phyloP scores from a whole-genome alignment of 106 monocot species.

The Ottelia alismoides region DNA sequence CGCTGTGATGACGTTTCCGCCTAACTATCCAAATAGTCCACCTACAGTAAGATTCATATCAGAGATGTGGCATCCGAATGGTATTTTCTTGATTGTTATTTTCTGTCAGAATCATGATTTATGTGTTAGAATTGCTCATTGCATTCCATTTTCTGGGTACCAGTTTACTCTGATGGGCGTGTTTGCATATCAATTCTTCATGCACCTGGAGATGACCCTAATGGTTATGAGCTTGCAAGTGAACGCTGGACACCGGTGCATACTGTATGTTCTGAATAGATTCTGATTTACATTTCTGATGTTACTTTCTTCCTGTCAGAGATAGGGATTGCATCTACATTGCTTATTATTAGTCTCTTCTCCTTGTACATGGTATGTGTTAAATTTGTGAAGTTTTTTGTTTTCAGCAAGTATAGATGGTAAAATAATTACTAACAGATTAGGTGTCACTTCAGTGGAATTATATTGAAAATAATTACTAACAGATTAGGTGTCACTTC shows the following conservation, averaged over 20 bases:
- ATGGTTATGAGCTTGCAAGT: conserved; percentile 96
- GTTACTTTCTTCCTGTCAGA: too few species aligned
- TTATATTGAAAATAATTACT: too few species aligned
- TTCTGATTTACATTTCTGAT: too few species aligned
- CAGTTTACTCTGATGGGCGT: conserved; percentile 56
- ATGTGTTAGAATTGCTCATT: neutral
- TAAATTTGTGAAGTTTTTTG: too few species aligned
- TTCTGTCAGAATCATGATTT: neutral
- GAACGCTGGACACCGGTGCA: conserved; percentile 94
- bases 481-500: too few species aligned
- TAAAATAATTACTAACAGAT: too few species aligned
- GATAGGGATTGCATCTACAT: too few species aligned
- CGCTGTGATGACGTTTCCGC: conserved; percentile 18
- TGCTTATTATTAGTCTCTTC: too few species aligned
- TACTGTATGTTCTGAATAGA: conserved; percentile 36
- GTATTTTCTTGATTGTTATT: conserved; percentile 4
- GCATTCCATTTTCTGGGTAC: neutral
- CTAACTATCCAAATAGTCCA: conserved; percentile 13
- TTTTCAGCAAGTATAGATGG: too few species aligned
- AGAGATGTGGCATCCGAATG: conserved; percentile 24
- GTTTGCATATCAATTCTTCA: conserved; percentile 95
- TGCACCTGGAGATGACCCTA: conserved; percentile 88
- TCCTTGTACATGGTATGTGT: too few species aligned
- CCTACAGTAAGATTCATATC: conserved; percentile 18
- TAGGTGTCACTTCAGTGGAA: too few species aligned